Conservation (phyloP, 345 rosid species). For the Boechera retrofracta region DNA sequence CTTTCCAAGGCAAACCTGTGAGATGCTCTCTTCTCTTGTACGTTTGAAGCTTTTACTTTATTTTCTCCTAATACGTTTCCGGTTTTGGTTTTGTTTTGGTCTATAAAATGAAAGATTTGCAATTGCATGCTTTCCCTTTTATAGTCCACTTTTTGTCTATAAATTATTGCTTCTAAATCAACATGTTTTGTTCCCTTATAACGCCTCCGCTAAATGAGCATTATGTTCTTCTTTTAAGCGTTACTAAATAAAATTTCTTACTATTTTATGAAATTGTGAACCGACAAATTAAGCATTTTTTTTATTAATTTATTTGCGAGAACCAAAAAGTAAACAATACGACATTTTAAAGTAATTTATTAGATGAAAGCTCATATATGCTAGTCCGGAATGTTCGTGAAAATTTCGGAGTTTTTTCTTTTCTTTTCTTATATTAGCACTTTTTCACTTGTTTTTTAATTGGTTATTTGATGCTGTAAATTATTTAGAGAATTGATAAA, state of each 20-base stretch:
- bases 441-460: too few species aligned
- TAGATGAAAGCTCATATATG: too few species aligned
- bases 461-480: too few species aligned
- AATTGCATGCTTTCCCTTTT: neutral
- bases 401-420: too few species aligned
- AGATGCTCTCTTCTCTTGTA: constrained; percentile 2
- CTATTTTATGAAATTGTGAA: neutral
- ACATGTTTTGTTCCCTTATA: neutral
- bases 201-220: constrained; percentile 6
- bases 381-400: too few species aligned
- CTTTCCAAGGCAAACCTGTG: neutral
- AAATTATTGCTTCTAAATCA: constrained; percentile 1
- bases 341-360: too few species aligned
- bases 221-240: neutral
- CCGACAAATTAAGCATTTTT: neutral
- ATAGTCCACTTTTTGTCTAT: neutral
- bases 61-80: constrained; percentile 5
- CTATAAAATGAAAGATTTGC: neutral
- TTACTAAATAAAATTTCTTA: neutral
- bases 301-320: neutral
- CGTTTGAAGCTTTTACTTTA: neutral
- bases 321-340: neutral
- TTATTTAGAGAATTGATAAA: too few species aligned
- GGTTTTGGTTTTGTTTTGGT: neutral
- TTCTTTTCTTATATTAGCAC: too few species aligned